Percentiles rank a stretch among this genome's conserved stretches.
These are phyloP conservation scores for Penicillium odoratum DNA, from an alignment of 495 filamentous ascomycete species.

Conservation along the genomic window DNA sequence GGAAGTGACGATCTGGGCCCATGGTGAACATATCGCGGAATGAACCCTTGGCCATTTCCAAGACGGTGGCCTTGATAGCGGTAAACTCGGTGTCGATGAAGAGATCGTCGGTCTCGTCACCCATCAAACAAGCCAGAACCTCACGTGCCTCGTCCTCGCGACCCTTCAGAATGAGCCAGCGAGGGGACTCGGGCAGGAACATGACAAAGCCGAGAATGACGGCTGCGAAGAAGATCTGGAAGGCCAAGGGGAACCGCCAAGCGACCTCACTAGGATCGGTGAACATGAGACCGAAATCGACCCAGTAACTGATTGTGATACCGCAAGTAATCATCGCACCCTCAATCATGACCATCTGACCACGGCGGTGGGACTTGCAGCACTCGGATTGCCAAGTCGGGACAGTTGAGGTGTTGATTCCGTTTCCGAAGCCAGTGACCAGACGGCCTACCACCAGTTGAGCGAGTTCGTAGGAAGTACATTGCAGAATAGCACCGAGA, in stretches of 20 bases:
- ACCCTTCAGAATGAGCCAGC: conserved; percentile 73
- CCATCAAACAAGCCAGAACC: conserved; percentile 61
- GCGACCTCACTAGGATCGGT: conserved; percentile 61
- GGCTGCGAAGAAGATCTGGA: conserved; percentile 68
- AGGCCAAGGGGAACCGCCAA: conserved; percentile 75
- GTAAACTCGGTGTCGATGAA: conserved; percentile 63
- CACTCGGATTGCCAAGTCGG: conserved; percentile 80
- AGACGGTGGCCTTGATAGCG: conserved; percentile 73
- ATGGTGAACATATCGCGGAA: conserved; percentile 72
- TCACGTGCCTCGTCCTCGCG: conserved; percentile 63
- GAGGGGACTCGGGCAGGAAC: conserved; percentile 69
- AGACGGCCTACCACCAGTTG: conserved; percentile 67
- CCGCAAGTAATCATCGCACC: conserved; percentile 70
- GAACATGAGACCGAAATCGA: conserved; percentile 70
- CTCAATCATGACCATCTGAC: conserved; percentile 79
- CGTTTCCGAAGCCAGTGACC: conserved; percentile 61
- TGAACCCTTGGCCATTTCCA: conserved; percentile 66
- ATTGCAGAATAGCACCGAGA: conserved; percentile 60
- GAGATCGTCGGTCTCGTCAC: conserved; percentile 50
- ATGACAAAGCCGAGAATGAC: conserved; percentile 61
- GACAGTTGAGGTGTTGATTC: conserved; percentile 65
- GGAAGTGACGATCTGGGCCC: conserved; percentile 71
- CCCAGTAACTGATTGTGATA: conserved; percentile 74
- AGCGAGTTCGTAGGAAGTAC: conserved; percentile 57
- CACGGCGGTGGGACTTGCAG: conserved; percentile 69